phyloP scores from a whole-genome alignment of 345 rosid species.

The Ceriops decandra region DNA sequence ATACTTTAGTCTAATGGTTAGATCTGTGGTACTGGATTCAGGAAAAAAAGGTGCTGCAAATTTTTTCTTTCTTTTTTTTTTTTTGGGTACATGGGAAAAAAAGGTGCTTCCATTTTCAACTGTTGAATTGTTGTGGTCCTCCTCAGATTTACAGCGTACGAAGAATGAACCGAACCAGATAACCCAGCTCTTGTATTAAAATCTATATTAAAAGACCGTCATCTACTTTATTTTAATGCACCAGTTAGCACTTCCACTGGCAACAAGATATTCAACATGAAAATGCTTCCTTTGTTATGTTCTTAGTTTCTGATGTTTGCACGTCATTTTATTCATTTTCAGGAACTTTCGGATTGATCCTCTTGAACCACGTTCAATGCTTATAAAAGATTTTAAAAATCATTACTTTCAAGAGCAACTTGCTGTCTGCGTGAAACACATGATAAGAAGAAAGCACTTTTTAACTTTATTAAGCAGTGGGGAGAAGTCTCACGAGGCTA shows the following conservation, averaged over 20 bases:
- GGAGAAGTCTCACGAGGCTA: not conserved
- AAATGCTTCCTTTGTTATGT: slow-evolving; percentile 12
- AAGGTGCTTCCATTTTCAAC: too few species aligned
- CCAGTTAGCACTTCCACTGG: slow-evolving; percentile 6
- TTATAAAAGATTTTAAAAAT: not conserved
- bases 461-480: not conserved
- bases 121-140: too few species aligned
- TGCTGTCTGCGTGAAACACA: not conserved
- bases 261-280: not conserved
- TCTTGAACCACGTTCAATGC: not conserved
- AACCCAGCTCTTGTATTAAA: not conserved
- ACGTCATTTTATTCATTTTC: slow-evolving; percentile 28
- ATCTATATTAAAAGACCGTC: not conserved
- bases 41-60: too few species aligned
- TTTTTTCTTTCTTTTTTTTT: too few species aligned
- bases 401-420: not conserved
- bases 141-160: too few species aligned
- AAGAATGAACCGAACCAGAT: too few species aligned
- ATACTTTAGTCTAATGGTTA: too few species aligned
- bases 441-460: not conserved
- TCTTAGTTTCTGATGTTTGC: slow-evolving; percentile 15
- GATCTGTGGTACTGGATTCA: too few species aligned
- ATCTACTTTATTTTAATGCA: not conserved
- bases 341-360: not conserved
- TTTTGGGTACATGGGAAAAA: too few species aligned